Conservation (phyloP, 2,329 filamentous ascomycete genomes). For the Dactylellina leptospora region DNA sequence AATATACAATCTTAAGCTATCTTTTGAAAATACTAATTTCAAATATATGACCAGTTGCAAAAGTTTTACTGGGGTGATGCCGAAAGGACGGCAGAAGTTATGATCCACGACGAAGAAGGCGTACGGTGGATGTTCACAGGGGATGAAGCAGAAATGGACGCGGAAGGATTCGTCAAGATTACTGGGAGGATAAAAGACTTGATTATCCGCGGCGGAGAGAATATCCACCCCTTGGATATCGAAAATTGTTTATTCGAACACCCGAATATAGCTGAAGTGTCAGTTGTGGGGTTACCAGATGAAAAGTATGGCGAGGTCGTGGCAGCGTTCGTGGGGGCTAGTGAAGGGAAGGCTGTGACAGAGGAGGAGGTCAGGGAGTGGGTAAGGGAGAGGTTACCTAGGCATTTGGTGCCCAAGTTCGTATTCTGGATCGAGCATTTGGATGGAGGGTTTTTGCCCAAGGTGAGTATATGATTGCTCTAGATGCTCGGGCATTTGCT, state of each 20-base stretch:
- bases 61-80: conserved; percentile 86
- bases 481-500: conserved; percentile 65
- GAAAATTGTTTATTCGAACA: conserved; percentile 86
- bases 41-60: conserved; percentile 59
- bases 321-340: conserved; percentile 73
- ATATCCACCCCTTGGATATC: conserved; percentile 83
- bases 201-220: conserved; percentile 94
- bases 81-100: conserved; percentile 73
- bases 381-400: conserved; percentile 74
- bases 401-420: conserved; percentile 72
- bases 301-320: conserved; percentile 85
- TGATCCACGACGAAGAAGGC: conserved; percentile 67
- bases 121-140: conserved; percentile 89
- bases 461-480: conserved; percentile 66
- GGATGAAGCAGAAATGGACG: conserved; percentile 87
- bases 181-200: conserved; percentile 84
- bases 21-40: background rate
- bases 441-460: conserved; percentile 27
- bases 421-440: conserved; percentile 24
- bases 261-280: conserved; percentile 75
- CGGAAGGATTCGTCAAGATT: conserved; percentile 75
- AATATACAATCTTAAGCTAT: background rate
- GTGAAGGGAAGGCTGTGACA: conserved; percentile 61
- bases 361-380: conserved; percentile 72
- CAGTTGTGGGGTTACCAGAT: conserved; percentile 84